These are phyloP conservation scores for Epichloe uncinata DNA, from an alignment of 2,329 filamentous ascomycete species.

Conservation along the genomic window DNA sequence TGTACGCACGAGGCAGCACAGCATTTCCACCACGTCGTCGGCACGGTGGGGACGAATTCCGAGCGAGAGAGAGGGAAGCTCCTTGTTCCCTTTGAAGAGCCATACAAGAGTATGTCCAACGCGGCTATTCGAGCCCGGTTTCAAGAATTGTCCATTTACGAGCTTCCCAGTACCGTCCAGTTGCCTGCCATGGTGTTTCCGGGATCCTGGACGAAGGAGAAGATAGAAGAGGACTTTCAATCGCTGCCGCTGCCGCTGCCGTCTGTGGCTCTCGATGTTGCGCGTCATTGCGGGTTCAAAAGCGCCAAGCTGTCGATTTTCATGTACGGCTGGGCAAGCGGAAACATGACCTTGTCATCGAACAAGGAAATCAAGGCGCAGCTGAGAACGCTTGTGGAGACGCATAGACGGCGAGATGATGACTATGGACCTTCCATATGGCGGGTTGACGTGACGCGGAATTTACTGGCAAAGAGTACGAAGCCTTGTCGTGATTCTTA, in stretches of 20 bases:
- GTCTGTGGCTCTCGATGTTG: conserved; percentile 20
- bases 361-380: conserved; percentile 27
- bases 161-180: conserved; percentile 19
- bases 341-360: conserved; percentile 23
- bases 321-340: conserved; percentile 25
- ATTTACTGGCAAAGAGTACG: conserved; percentile 19
- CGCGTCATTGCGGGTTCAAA: conserved; percentile 18
- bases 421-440: conserved; percentile 22
- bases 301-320: conserved; percentile 26
- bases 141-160: conserved; percentile 19
- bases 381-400: conserved; percentile 21
- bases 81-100: conserved; percentile 17
- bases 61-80: conserved; percentile 23
- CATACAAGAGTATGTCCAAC: conserved; percentile 4
- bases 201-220: conserved; percentile 15
- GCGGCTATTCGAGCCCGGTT: conserved; percentile 15
- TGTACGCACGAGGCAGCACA: conserved; percentile 26
- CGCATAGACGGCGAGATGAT: conserved; percentile 13
- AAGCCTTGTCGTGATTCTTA: conserved; percentile 8
- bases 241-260: conserved; percentile 15
- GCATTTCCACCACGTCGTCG: conserved; percentile 24
- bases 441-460: conserved; percentile 22
- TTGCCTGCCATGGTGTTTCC: conserved; percentile 21
- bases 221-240: conserved; percentile 14
- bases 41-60: conserved; percentile 23